Evolutionary conservation across 345 rosid genomes (phyloP), one percentile per base, ranked within the genome.

Genomic region (Brassica nigra): DNA sequence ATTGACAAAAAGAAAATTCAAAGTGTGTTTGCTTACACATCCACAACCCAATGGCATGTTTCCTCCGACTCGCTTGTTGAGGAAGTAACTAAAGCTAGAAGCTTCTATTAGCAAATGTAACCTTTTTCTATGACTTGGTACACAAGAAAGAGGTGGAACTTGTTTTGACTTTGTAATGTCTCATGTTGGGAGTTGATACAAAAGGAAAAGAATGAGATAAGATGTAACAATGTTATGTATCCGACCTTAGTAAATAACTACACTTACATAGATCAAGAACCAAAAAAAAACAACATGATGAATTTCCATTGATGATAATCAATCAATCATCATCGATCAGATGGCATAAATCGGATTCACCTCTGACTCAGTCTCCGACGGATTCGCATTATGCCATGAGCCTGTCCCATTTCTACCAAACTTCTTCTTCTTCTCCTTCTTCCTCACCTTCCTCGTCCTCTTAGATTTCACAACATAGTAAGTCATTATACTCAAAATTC

Each of bases 321-420:
- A 29, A 12, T 44, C 49, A 62, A 66, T 66, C 30, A 74, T 63
- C 29, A 20, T 66, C 4, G 65, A 75, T 91, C 78, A 95, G 52
- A 95, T 86, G 28, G 97, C 98, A 70, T 92, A 95, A 33, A 95
- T 91, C 42, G 90, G 83, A 76, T 89, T 81, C 6, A 90, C 86
- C 77, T 90, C 99, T 0, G 90, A 80, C 37, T 91, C 95, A 66
- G 88, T 64, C 37, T 90, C 95, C 0, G 97, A 82, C 2, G 81
- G 78, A 55, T 70, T 36, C 18, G 54, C 76, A 59, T 70, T 69
- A 71, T 70, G 76, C 82, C 80, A 76, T 1, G 88, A 85, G 47
- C 68, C 52, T 8, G 78, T 67, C 31, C 74, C 83, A 4, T 73
- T 88, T 70, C 88, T 82, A 20, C 76, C 81, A 79, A 85, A 90